Percentiles rank a stretch among this genome's conserved stretches.
phyloP scores from a whole-genome alignment of 176 grass and related monocot species.

The Hordeum vulgare region DNA sequence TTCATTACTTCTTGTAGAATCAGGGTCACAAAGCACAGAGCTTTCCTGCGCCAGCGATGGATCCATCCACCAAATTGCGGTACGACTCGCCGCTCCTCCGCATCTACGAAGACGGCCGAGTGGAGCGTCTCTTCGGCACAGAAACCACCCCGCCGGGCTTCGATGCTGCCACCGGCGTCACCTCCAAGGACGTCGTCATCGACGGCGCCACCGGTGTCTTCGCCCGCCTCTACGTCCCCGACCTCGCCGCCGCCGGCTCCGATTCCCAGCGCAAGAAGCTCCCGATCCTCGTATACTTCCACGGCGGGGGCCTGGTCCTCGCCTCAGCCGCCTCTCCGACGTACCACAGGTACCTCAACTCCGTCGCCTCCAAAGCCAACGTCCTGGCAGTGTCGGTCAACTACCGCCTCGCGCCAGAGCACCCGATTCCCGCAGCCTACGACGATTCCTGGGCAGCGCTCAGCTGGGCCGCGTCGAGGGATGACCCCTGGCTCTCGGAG shows the following conservation, averaged over 20 bases:
- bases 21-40: not conserved
- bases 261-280: not conserved
- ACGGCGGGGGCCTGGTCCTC: not conserved
- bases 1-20: too few relatives aligned
- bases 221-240: not conserved
- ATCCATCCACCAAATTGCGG: slow-evolving; percentile 15
- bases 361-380: not conserved
- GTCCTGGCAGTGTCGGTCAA: slow-evolving; percentile 44
- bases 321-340: not conserved
- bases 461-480: not conserved
- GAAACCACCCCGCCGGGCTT: slow-evolving; percentile 21
- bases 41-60: not conserved
- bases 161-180: slow-evolving; percentile 18
- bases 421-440: slow-evolving; percentile 43
- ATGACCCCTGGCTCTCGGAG: not conserved
- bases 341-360: slow-evolving; percentile 5
- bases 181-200: slow-evolving; percentile 1
- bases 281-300: not conserved
- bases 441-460: slow-evolving; percentile 41
- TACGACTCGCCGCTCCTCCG: slow-evolving; percentile 17
- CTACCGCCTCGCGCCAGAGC: slow-evolving; percentile 67
- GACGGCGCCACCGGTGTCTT: not conserved
- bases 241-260: not conserved
- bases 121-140: slow-evolving; percentile 38
- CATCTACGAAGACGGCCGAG: slow-evolving; percentile 24